Evolutionary conservation across 2,329 filamentous ascomycete species (phyloP).

Genomic region (Juglanconis oblonga): DNA sequence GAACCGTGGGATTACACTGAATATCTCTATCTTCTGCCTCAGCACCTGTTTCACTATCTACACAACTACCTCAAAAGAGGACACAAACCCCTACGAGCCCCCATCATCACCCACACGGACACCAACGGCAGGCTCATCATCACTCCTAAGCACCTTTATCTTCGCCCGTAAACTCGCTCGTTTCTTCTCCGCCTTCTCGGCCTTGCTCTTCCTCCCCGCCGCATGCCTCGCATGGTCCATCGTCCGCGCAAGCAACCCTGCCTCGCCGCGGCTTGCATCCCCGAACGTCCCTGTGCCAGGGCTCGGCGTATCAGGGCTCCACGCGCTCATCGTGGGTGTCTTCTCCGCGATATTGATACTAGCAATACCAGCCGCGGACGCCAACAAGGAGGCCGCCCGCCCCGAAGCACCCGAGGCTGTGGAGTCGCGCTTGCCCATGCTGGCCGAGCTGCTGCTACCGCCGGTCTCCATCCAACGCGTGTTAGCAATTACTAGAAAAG

Average conservation of each 20-base stretch:
- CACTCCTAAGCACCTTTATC: slow-evolving; percentile 5
- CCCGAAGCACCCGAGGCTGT: neutral
- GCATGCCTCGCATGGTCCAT: slow-evolving; percentile 10
- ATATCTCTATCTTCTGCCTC: too few relatives aligned
- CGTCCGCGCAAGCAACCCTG: slow-evolving; percentile 15
- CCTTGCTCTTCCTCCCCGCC: slow-evolving; percentile 3
- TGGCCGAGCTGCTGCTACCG: neutral
- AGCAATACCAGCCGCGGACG: neutral
- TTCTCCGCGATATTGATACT: neutral
- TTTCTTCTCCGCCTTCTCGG: slow-evolving; percentile 8
- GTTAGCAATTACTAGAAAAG: too few relatives aligned
- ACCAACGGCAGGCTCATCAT: neutral
- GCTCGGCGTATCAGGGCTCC: neutral
- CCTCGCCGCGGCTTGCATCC: neutral
- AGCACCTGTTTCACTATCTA: too few relatives aligned
- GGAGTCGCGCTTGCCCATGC: slow-evolving; percentile 1
- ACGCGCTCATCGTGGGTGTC: neutral
- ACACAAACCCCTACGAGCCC: neutral
- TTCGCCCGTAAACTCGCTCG: slow-evolving; percentile 8
- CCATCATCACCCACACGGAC: neutral
- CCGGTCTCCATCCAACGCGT: neutral
- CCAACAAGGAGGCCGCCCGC: neutral
- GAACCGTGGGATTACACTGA: too few relatives aligned
- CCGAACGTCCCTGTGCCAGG: neutral
- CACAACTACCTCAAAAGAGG: too few relatives aligned